Conservation (phyloP, 768 basidiomycete species). For the Mrakia frigida region DNA sequence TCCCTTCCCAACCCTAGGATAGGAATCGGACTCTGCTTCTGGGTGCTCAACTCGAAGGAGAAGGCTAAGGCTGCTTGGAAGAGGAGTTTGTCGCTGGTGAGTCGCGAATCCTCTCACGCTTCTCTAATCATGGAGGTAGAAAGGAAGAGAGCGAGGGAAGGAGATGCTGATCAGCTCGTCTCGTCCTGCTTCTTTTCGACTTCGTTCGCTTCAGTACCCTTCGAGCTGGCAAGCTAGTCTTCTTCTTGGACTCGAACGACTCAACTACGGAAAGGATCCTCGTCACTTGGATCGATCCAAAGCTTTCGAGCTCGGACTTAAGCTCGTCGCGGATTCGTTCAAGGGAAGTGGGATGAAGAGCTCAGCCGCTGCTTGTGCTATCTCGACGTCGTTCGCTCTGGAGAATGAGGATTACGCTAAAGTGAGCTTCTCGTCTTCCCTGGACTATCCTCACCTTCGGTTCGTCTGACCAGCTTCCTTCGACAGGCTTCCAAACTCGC, state of each 20-base stretch:
- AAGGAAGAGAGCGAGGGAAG: too few species aligned
- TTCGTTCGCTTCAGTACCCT: slow-evolving; percentile 56
- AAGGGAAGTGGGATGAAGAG: slow-evolving; percentile 52
- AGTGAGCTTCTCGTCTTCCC: slow-evolving; percentile 45
- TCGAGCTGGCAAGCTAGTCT: slow-evolving; percentile 72
- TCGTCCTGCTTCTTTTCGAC: neutral
- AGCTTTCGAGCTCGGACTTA: slow-evolving; percentile 54
- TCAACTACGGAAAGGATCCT: slow-evolving; percentile 77
- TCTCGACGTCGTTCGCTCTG: slow-evolving; percentile 67
- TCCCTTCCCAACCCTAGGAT: slow-evolving; percentile 90
- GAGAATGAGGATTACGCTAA: slow-evolving; percentile 61
- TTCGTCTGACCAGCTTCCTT: too few species aligned
- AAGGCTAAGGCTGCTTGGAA: slow-evolving; percentile 88
- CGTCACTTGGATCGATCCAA: slow-evolving; percentile 50
- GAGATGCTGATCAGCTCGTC: too few species aligned
- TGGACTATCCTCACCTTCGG: too few species aligned
- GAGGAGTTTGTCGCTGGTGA: slow-evolving; percentile 73
- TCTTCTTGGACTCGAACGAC: slow-evolving; percentile 74
- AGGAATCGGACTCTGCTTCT: slow-evolving; percentile 89
- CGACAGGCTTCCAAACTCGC: slow-evolving; percentile 80
- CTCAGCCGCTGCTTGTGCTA: slow-evolving; percentile 74
- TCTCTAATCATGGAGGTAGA: neutral
- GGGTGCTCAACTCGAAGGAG: slow-evolving; percentile 76
- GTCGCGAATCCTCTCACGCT: slow-evolving; percentile 40
- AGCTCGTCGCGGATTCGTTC: slow-evolving; percentile 63